These are phyloP conservation scores for Mycocentrospora acerina DNA, from an alignment of 2,329 filamentous ascomycete species.

Conservation along the genomic window DNA sequence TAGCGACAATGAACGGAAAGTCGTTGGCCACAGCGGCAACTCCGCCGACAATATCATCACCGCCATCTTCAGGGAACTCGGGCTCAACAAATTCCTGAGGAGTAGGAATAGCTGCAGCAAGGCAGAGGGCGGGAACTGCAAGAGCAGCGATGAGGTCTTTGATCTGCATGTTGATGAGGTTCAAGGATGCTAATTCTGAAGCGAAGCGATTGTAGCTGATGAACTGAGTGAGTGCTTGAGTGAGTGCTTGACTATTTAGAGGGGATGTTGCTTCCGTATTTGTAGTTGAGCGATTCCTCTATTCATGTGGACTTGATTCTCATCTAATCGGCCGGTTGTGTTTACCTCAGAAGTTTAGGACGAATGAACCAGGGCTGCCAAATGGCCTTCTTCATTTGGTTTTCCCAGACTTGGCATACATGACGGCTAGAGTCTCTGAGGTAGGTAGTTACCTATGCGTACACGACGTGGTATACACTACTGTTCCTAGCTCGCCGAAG, in stretches of 20 bases:
- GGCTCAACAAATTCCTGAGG: conserved; percentile 27
- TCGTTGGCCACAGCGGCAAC: conserved; percentile 22
- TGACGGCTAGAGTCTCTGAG: conserved; percentile 3
- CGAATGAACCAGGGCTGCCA: conserved; percentile 14
- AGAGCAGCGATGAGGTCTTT: conserved; percentile 24
- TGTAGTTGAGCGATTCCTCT: conserved; percentile 12
- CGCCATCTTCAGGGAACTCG: conserved; percentile 1
- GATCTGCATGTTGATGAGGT: conserved; percentile 20
- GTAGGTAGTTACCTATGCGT: no score
- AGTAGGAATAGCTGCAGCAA: conserved; percentile 22
- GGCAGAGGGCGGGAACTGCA: conserved; percentile 21
- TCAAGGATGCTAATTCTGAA: conserved; percentile 2
- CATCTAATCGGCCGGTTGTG: conserved; percentile 8
- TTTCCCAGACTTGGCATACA: conserved; percentile 2
- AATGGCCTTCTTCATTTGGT: conserved; percentile 19
- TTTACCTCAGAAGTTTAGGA: no score
- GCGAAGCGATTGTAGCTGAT: conserved; percentile 10
- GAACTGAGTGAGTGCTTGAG: conserved; percentile 12
- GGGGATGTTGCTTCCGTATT: conserved; percentile 11
- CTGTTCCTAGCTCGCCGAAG: no score
- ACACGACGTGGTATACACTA: no score
- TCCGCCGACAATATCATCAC: conserved; percentile 27
- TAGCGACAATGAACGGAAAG: conserved; percentile 31
- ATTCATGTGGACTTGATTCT: conserved; percentile 6
- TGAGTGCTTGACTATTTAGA: conserved; percentile 17